Evolutionary conservation across 345 rosid species (phyloP).

Genomic region (Lepidium africanum): DNA sequence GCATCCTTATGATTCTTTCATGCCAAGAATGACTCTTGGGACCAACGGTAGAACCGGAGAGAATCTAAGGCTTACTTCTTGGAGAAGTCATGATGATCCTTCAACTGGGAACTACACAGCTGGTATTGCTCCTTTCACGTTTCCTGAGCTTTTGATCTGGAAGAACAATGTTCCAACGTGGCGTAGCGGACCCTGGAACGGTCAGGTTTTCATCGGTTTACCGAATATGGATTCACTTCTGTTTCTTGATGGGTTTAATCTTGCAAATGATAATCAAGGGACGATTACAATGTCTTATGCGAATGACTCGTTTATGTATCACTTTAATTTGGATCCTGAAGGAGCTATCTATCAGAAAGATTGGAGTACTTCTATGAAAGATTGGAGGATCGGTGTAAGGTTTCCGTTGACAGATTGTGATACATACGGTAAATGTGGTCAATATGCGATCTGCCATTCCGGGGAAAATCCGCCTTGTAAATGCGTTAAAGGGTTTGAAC

Average conservation of each 20-base stretch:
- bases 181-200: constrained; percentile 64
- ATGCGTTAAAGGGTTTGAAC: constrained; percentile 47
- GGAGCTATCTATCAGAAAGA: constrained; percentile 19
- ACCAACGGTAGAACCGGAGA: constrained; percentile 20
- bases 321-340: constrained; percentile 22
- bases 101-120: constrained; percentile 36
- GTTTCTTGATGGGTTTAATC: constrained; percentile 23
- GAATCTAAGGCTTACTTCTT: constrained; percentile 33
- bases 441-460: constrained; percentile 31
- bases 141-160: constrained; percentile 40
- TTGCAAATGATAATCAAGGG: constrained; percentile 23
- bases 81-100: constrained; percentile 52
- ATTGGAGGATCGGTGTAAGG: neutral
- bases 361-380: constrained; percentile 8
- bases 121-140: constrained; percentile 20
- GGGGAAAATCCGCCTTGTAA: constrained; percentile 34
- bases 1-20: constrained; percentile 29
- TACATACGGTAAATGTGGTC: constrained; percentile 44
- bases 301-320: neutral
- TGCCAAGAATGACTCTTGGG: constrained; percentile 35
- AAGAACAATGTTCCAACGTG: constrained; percentile 31
- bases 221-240: constrained; percentile 21
- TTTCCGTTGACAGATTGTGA: constrained; percentile 27
- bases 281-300: neutral
- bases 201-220: constrained; percentile 35